A percentile compares a stretch with the other conserved stretches of the same genome.
Conservation (phyloP, 345 rosid species). For the Brassica juncea region DNA sequence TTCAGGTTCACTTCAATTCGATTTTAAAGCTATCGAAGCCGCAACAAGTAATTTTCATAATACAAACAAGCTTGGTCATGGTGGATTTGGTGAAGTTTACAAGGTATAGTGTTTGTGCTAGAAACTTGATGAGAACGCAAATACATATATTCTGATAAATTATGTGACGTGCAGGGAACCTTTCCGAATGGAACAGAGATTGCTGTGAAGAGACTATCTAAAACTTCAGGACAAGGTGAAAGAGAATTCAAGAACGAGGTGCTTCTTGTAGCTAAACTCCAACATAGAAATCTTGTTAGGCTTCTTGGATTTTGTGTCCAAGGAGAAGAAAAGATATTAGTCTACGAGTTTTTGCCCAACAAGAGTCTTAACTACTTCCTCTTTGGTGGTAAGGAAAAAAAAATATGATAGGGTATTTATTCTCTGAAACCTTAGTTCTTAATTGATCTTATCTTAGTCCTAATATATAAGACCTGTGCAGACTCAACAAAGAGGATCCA, state of each 20-base stretch:
- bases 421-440: neutral
- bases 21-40: slow-evolving; percentile 38
- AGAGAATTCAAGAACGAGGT: slow-evolving; percentile 56
- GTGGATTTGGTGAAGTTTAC: slow-evolving; percentile 31
- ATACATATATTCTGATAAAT: neutral
- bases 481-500: neutral
- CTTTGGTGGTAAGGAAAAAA: slow-evolving; percentile 17
- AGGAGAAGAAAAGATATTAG: slow-evolving; percentile 41
- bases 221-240: slow-evolving; percentile 52
- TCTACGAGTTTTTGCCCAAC: slow-evolving; percentile 28
- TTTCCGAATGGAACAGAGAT: slow-evolving; percentile 38
- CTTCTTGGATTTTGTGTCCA: slow-evolving; percentile 48
- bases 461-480: neutral
- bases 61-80: neutral
- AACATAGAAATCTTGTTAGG: slow-evolving; percentile 51
- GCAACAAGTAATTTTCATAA: neutral
- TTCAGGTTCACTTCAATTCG: slow-evolving; percentile 45
- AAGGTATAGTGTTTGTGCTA: slow-evolving; percentile 33
- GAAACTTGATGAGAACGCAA: neutral
- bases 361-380: slow-evolving; percentile 34
- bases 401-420: neutral
- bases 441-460: neutral
- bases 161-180: slow-evolving; percentile 20
- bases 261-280: slow-evolving; percentile 49
- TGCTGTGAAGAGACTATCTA: slow-evolving; percentile 51